Base-by-base conservation (phyloP, 257 asterid genomes). In the Paraleonurus japonicus region DNA sequence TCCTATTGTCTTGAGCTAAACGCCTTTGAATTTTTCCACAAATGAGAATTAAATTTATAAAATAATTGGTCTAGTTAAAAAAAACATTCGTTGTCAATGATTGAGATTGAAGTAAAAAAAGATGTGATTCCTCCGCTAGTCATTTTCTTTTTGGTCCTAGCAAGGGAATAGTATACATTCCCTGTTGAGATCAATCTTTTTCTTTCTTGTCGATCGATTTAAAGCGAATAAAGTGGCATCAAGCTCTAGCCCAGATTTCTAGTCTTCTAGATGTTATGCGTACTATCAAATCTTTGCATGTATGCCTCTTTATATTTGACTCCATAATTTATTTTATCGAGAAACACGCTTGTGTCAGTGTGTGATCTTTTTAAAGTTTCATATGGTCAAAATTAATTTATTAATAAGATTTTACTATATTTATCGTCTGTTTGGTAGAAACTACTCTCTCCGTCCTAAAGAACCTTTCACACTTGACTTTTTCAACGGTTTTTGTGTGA, bases 91-190 rank as follows among this genome's bases (percentile, higher is more conserved):
- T 51, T 45, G 60, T 73, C 57, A 72, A 57, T 69, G 85, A 81
- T 81, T 73, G 77, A 10, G 80, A 77, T 73, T 68, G 79, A 24
- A 50, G 60, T n/a, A 23, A 62, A 59, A 35, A 30, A 61, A 19
- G 26, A 73, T 70, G 70, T 59, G 74, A 69, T 65, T 58, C 75
- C 62, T 7, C 32, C 76, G 75, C 65, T 5, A 69, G 58, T 41
- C 50, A 13, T 19, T 20, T 1, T 22, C 10, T 39, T 30, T 61
- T 59, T 59, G 70, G 71, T 50, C 28, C n/a, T 37, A 57, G 30
- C n/a, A 13, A 19, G 37, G 61, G 83, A 79, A 79, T 79, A 65
- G 67, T 39, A 69, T 73, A 41, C 70, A 73, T 68, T 72, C 70
- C 60, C 20, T 72, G 13, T 1, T 47, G 54, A 19, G 57, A 62